These are phyloP conservation scores for Bruguiera parviflora DNA, from an alignment of 345 rosid genomes.

Conservation along the genomic window DNA sequence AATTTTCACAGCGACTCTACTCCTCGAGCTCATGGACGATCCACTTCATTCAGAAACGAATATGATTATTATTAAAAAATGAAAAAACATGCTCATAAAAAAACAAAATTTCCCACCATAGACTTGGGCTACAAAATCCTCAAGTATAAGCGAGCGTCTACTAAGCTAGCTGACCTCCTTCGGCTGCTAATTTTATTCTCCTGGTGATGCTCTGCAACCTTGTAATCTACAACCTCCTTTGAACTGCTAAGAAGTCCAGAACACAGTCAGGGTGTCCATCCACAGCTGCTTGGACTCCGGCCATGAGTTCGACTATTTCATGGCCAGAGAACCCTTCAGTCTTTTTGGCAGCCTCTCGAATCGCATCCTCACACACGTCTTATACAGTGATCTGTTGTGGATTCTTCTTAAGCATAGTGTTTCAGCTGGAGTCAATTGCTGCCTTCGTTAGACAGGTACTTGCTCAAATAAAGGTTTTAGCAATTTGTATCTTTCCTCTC, in stretches of 20 bases:
- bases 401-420: conserved; percentile 45
- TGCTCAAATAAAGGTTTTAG: conserved; percentile 63
- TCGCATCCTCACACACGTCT: conserved; percentile 60
- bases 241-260: conserved; percentile 69
- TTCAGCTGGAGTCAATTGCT: conserved; percentile 33
- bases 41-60: too few species aligned
- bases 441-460: conserved; percentile 48
- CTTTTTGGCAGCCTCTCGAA: conserved; percentile 71
- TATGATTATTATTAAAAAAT: too few species aligned
- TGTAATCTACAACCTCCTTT: conserved; percentile 67
- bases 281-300: conserved; percentile 85
- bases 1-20: too few species aligned
- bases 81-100: too few species aligned
- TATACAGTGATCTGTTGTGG: conserved; percentile 62
- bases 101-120: too few species aligned
- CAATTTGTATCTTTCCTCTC: conserved; percentile 76
- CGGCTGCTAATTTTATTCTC: conserved; percentile 60
- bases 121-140: too few species aligned
- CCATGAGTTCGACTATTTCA: conserved; percentile 88
- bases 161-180: conserved; percentile 33
- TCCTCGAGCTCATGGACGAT: too few species aligned
- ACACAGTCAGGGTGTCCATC: conserved; percentile 67
- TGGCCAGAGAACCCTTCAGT: conserved; percentile 91
- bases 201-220: conserved; percentile 73
- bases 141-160: conserved; percentile 12